These are phyloP conservation scores for Cubamyces sp. DNA, from an alignment of 768 basidiomycete species.

Conservation along the genomic window DNA sequence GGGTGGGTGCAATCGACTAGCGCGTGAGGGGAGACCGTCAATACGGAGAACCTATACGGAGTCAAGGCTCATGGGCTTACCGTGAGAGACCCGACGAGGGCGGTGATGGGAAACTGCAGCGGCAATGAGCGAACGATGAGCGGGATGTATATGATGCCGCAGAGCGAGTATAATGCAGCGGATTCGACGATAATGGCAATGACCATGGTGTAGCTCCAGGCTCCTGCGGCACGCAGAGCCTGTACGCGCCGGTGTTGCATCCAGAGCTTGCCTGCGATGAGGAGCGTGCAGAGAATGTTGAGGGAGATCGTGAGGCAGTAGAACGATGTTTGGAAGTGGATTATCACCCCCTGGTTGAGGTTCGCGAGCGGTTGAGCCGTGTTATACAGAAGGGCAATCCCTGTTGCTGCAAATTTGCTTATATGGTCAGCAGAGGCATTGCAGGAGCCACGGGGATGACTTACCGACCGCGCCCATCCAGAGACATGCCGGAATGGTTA, in stretches of 20 bases:
- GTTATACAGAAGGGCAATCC: background rate
- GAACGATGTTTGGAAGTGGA: background rate
- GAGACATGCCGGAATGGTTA: background rate
- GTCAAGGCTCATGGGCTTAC: background rate
- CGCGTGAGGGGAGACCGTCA: background rate
- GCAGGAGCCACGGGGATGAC: background rate
- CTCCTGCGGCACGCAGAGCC: background rate
- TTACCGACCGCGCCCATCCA: background rate
- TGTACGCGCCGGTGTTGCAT: background rate
- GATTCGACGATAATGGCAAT: constrained; percentile 1
- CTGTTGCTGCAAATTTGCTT: background rate
- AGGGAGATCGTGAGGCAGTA: background rate
- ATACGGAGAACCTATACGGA: background rate
- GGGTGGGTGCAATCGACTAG: background rate
- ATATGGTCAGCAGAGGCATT: too few relatives aligned
- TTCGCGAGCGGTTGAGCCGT: background rate
- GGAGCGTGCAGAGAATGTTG: background rate
- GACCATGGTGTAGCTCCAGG: background rate
- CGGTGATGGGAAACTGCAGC: background rate
- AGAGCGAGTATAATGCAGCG: background rate
- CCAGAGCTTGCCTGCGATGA: background rate
- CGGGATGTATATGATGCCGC: constrained; percentile 4
- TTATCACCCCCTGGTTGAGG: background rate
- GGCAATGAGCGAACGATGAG: background rate
- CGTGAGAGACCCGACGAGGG: background rate